These are phyloP conservation scores for Galeopsis tetrahit DNA, from an alignment of 257 asterid species.

Conservation along the genomic window DNA sequence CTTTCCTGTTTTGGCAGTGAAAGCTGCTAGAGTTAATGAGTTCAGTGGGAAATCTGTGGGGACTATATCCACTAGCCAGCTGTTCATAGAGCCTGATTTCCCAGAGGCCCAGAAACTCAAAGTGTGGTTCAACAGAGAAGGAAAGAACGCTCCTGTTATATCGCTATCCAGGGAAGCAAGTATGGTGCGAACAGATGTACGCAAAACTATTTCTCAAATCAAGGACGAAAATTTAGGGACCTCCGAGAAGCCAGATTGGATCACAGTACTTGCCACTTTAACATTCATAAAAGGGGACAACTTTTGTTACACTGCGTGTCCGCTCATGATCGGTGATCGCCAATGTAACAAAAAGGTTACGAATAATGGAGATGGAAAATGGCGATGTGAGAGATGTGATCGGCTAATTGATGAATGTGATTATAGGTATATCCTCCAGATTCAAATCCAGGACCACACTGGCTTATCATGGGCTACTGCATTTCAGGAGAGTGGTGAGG, in stretches of 20 bases:
- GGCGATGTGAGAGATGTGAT: conserved; percentile 86
- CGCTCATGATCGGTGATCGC: conserved; percentile 72
- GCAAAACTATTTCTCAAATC: conserved; percentile 84
- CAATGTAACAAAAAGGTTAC: conserved; percentile 87
- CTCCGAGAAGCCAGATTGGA: conserved; percentile 93
- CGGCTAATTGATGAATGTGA: conserved; percentile 76
- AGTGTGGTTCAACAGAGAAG: conserved; percentile 75
- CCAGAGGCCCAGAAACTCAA: conserved; percentile 72
- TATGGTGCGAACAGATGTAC: conserved; percentile 58
- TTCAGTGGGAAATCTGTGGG: conserved; percentile 90
- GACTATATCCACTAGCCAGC: conserved; percentile 65
- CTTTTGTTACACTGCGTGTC: conserved; percentile 86
- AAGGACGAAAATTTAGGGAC: conserved; percentile 88
- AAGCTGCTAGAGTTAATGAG: conserved; percentile 75
- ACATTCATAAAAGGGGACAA: conserved; percentile 65
- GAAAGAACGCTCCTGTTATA: conserved; percentile 61
- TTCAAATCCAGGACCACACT: conserved; percentile 94
- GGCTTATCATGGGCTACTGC: conserved; percentile 90
- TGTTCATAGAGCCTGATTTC: conserved; percentile 83
- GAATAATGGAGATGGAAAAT: conserved; percentile 85
- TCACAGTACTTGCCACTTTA: conserved; percentile 70
- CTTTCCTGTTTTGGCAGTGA: conserved; percentile 83
- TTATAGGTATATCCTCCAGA: conserved; percentile 81
- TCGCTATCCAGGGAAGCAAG: conserved; percentile 71
- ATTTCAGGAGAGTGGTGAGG: conserved; percentile 87